Conservation (phyloP, 1,284 basidiomycete species). For the Inonotus obliquus region DNA sequence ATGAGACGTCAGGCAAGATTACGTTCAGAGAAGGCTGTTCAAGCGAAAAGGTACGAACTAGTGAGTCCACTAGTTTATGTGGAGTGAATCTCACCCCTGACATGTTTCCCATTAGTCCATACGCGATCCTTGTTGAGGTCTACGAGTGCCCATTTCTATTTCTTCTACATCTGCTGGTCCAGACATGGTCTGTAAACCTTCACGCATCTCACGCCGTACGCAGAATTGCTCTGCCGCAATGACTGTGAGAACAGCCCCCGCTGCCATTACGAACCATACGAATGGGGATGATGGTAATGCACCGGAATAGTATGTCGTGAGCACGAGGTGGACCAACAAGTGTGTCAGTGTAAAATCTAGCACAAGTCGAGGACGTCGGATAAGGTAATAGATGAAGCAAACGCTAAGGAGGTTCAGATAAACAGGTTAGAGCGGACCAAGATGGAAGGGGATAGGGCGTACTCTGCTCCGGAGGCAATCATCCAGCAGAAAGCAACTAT, state of each 20-base stretch:
- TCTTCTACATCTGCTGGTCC: slow-evolving; percentile 38
- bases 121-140: slow-evolving; percentile 9
- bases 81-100: background rate
- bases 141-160: slow-evolving; percentile 16
- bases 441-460: slow-evolving; percentile 29
- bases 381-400: slow-evolving; percentile 80
- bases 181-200: slow-evolving; percentile 63
- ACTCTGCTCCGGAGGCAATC: slow-evolving; percentile 77
- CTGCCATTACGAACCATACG: slow-evolving; percentile 79
- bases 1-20: background rate
- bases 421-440: slow-evolving; percentile 10
- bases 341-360: slow-evolving; percentile 93
- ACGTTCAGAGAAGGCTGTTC: background rate
- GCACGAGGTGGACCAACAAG: slow-evolving; percentile 82
- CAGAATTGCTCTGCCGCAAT: slow-evolving; percentile 88
- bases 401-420: slow-evolving; percentile 50
- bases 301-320: slow-evolving; percentile 89
- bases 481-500: slow-evolving; percentile 83
- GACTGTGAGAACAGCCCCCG: slow-evolving; percentile 72
- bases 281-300: slow-evolving; percentile 85
- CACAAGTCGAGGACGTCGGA: slow-evolving; percentile 89
- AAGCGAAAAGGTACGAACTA: background rate
- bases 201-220: slow-evolving; percentile 88
- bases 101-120: slow-evolving; percentile 5
- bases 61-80: background rate